A percentile compares a stretch with the other conserved stretches of the same genome.
Evolutionary conservation across 805 yeast genomes (phyloP).

Genomic region (Lipomyces kockii): DNA sequence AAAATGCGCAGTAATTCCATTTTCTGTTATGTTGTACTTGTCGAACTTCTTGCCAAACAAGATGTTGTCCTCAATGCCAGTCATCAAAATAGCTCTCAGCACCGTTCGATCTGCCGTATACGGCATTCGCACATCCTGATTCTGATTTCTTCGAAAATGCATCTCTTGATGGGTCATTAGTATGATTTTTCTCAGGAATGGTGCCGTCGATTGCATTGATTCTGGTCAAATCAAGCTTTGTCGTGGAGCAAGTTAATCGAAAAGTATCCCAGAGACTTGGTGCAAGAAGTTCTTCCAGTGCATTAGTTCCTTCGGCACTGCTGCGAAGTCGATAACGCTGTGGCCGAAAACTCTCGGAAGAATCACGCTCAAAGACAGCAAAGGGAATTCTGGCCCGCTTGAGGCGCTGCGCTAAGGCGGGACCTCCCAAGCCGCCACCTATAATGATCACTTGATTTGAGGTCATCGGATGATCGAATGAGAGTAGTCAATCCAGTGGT

Average conservation of each 20-base stretch:
- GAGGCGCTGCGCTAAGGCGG: slow-evolving; percentile 15
- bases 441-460: background rate
- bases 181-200: background rate
- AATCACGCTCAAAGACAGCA: slow-evolving; percentile 13
- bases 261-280: slow-evolving; percentile 6
- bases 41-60: slow-evolving; percentile 8
- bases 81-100: slow-evolving; percentile 2
- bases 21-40: background rate
- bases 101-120: background rate
- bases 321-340: slow-evolving; percentile 18
- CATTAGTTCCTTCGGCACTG: slow-evolving; percentile 12
- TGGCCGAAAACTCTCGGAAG: background rate
- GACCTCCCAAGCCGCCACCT: slow-evolving; percentile 20
- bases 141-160: background rate
- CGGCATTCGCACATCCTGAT: background rate
- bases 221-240: background rate
- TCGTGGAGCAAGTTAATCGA: slow-evolving; percentile 12
- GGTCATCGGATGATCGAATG: too few relatives aligned
- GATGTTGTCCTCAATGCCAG: slow-evolving; percentile 5
- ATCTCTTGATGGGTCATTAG: background rate
- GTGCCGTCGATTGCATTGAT: slow-evolving; percentile 9
- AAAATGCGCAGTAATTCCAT: background rate
- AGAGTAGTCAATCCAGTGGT: too few relatives aligned
- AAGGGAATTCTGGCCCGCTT: slow-evolving; percentile 3
- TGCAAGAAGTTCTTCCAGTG: background rate